A percentile compares a stretch with the other conserved stretches of the same genome.
Conservation (phyloP, 768 basidiomycete genomes). For the Piloderma croceum region DNA sequence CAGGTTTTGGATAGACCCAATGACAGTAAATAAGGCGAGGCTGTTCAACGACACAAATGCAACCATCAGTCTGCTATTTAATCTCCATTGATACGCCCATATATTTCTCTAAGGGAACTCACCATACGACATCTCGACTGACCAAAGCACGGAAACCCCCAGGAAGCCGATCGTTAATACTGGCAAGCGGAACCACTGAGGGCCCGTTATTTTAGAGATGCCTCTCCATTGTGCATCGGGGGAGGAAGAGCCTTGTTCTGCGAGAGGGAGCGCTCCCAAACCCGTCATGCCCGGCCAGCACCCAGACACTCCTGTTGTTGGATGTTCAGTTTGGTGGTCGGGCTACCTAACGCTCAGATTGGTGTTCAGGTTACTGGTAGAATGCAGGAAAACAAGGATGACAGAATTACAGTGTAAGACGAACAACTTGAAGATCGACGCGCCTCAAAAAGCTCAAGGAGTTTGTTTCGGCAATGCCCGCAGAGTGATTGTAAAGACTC, state of each 20-base stretch:
- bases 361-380: too few species aligned
- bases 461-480: too few species aligned
- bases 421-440: too few species aligned
- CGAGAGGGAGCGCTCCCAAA: constrained; percentile 41
- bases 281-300: constrained; percentile 41
- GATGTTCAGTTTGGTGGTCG: too few species aligned
- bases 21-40: constrained; percentile 83
- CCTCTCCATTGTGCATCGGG: constrained; percentile 42
- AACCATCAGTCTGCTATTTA: background rate
- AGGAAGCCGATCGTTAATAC: constrained; percentile 72
- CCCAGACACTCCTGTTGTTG: too few species aligned
- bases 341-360: too few species aligned
- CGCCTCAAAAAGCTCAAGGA: too few species aligned
- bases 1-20: constrained; percentile 81
- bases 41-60: constrained; percentile 23
- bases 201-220: constrained; percentile 57
- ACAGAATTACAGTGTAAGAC: too few species aligned
- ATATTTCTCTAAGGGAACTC: background rate
- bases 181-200: constrained; percentile 60
- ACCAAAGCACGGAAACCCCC: constrained; percentile 89
- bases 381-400: too few species aligned
- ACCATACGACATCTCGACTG: constrained; percentile 92
- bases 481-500: too few species aligned
- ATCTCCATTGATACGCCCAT: background rate
- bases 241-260: constrained; percentile 35